Percentiles rank a stretch among this genome's conserved stretches.
These are phyloP conservation scores for Nitzschia sp. DNA, from an alignment of 108 stramenopile genomes.

Conservation along the genomic window DNA sequence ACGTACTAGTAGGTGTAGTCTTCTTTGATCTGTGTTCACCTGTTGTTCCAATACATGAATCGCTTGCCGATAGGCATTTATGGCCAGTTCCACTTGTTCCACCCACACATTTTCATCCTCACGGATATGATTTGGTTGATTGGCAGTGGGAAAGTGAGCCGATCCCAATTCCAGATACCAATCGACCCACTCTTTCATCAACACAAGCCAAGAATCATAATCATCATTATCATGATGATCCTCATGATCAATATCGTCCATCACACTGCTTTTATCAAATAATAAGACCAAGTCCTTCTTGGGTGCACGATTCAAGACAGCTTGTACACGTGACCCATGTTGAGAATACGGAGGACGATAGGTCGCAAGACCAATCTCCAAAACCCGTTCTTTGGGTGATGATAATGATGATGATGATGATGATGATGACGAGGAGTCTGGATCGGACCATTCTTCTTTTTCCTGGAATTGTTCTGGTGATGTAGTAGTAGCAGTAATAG, in stretches of 20 bases:
- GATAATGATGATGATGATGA: too few relatives aligned
- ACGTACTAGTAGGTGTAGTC: too few relatives aligned
- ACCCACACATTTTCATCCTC: background rate
- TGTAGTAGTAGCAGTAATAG: too few relatives aligned
- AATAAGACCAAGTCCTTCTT: background rate
- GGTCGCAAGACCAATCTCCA: constrained; percentile 13
- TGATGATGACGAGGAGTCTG: too few relatives aligned
- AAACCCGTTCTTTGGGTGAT: background rate
- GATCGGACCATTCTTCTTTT: too few relatives aligned
- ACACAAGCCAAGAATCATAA: too few relatives aligned
- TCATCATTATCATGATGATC: too few relatives aligned
- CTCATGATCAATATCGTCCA: too few relatives aligned
- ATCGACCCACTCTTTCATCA: background rate
- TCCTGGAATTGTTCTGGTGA: too few relatives aligned
- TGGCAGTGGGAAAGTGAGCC: constrained; percentile 2
- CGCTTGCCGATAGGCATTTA: constrained; percentile 16
- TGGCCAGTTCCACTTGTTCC: constrained; percentile 14
- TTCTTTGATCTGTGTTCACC: too few relatives aligned
- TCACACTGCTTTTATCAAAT: background rate
- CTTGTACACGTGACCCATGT: constrained; percentile 1
- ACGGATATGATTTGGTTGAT: background rate
- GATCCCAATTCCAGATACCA: constrained; percentile 17
- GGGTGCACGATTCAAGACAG: constrained; percentile 4
- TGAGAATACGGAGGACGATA: constrained; percentile 17
- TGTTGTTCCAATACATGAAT: background rate